Conservation (phyloP, 306 rosid genomes). For the Medicago lupulina region DNA sequence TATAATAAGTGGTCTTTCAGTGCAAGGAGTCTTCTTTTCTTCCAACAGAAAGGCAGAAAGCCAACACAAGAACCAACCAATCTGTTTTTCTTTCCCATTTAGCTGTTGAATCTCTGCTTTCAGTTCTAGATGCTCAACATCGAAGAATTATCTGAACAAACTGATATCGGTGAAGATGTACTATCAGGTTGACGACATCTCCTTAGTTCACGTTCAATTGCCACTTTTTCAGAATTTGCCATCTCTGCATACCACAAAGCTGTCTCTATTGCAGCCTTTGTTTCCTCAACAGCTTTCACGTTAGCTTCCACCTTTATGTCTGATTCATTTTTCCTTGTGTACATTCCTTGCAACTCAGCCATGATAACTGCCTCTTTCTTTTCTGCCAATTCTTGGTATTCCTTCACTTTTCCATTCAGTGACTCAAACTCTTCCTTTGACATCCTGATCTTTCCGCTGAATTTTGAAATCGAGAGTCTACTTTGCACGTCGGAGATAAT, state of each 20-base stretch:
- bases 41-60: constrained; percentile 35
- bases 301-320: constrained; percentile 64
- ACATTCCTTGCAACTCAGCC: constrained; percentile 52
- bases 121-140: constrained; percentile 35
- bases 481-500: constrained; percentile 45
- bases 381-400: constrained; percentile 55
- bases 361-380: constrained; percentile 54
- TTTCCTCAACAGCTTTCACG: constrained; percentile 70
- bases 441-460: constrained; percentile 51
- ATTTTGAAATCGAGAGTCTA: constrained; percentile 34
- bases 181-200: constrained; percentile 49
- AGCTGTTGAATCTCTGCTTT: constrained; percentile 22
- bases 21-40: constrained; percentile 39
- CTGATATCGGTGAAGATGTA: constrained; percentile 29
- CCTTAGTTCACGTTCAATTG: constrained; percentile 64
- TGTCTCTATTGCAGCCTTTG: constrained; percentile 62
- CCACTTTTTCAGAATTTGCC: constrained; percentile 68
- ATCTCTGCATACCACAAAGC: constrained; percentile 72
- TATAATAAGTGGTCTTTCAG: constrained; percentile 25
- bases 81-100: constrained; percentile 30
- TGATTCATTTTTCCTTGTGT: constrained; percentile 52
- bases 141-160: constrained; percentile 29
- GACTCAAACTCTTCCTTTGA: constrained; percentile 58
- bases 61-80: constrained; percentile 34
- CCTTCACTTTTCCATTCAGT: constrained; percentile 56